A percentile compares a stretch with the other conserved stretches of the same genome.
Evolutionary conservation across 495 filamentous ascomycete genomes (phyloP).

Genomic region (Penicillium pancosmium): DNA sequence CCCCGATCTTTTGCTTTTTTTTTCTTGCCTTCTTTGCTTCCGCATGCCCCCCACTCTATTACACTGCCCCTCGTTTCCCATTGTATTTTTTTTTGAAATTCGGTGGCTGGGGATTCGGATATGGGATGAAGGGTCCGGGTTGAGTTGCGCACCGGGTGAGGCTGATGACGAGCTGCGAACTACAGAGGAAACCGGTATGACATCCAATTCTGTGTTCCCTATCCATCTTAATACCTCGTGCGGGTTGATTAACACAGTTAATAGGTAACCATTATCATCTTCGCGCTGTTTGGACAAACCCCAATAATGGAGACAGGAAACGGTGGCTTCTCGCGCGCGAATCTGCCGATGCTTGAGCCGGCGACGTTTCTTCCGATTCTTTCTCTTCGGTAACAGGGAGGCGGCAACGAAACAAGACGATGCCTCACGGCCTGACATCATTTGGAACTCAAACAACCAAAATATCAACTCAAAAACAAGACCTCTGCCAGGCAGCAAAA

Average conservation of each 20-base stretch:
- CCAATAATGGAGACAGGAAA: neutral
- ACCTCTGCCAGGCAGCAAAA: conserved; percentile 21
- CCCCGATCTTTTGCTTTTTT: conserved; percentile 7
- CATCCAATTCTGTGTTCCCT: conserved; percentile 14
- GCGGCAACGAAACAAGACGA: conserved; percentile 8
- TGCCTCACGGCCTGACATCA: conserved; percentile 29
- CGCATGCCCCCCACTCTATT: conserved; percentile 5
- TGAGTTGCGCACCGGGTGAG: conserved; percentile 21
- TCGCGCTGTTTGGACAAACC: neutral
- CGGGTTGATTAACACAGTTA: conserved; percentile 8
- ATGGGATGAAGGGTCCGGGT: conserved; percentile 20
- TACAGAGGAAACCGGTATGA: conserved; percentile 25
- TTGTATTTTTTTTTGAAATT: conserved; percentile 20
- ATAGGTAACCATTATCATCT: neutral
- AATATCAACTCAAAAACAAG: conserved; percentile 20
- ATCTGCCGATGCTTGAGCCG: neutral
- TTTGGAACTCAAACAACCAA: conserved; percentile 18
- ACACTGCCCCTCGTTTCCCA: conserved; percentile 7
- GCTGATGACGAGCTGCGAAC: conserved; percentile 16
- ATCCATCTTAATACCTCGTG: neutral
- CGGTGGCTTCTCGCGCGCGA: neutral
- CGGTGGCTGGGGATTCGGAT: conserved; percentile 44
- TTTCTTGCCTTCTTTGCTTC: conserved; percentile 12
- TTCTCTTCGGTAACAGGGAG: conserved; percentile 9
- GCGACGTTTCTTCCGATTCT: conserved; percentile 3